A percentile compares a stretch with the other conserved stretches of the same genome.
Conservation (phyloP, 331 rosid species). For the Ulmus americana region DNA sequence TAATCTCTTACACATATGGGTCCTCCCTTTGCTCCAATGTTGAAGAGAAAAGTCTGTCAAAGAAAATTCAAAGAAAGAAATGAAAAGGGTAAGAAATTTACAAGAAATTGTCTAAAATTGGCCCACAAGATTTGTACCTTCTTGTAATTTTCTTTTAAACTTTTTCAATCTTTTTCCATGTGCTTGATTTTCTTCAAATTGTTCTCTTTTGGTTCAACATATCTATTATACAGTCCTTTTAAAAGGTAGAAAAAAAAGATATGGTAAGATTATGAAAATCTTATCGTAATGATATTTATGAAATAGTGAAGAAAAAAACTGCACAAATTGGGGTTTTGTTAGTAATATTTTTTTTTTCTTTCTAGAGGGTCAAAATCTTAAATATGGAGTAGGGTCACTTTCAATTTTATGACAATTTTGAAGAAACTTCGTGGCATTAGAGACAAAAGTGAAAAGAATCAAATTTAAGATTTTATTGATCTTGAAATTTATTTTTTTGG, state of each 20-base stretch:
- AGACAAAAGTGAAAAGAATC: slow-evolving; percentile 4
- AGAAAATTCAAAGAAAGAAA: slow-evolving; percentile 17
- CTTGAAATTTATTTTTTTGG: background rate
- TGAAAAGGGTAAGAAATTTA: slow-evolving; percentile 18
- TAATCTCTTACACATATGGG: slow-evolving; percentile 23
- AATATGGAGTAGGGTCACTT: slow-evolving; percentile 10
- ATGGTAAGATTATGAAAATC: slow-evolving; percentile 21
- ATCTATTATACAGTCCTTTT: slow-evolving; percentile 2
- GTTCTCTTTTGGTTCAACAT: slow-evolving; percentile 20
- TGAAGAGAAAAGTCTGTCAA: no score
- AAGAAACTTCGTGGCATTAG: slow-evolving; percentile 12
- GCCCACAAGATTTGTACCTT: slow-evolving; percentile 51
- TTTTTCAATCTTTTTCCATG: slow-evolving; percentile 13
- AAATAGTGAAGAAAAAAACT: background rate
- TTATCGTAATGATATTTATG: slow-evolving; percentile 20
- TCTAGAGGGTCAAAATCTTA: slow-evolving; percentile 30
- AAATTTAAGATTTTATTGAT: slow-evolving; percentile 6
- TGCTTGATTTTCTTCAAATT: slow-evolving; percentile 27
- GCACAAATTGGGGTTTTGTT: slow-evolving; percentile 2
- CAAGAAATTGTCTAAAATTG: slow-evolving; percentile 37
- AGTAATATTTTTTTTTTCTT: background rate
- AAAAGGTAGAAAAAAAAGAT: slow-evolving; percentile 10
- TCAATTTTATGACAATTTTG: slow-evolving; percentile 9
- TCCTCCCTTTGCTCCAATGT: slow-evolving; percentile 25
- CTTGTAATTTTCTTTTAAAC: slow-evolving; percentile 29